Percentiles rank a stretch among this genome's conserved stretches.
Conservation (phyloP, 2,329 filamentous ascomycete species). For the Cladophialophora yegresii region DNA sequence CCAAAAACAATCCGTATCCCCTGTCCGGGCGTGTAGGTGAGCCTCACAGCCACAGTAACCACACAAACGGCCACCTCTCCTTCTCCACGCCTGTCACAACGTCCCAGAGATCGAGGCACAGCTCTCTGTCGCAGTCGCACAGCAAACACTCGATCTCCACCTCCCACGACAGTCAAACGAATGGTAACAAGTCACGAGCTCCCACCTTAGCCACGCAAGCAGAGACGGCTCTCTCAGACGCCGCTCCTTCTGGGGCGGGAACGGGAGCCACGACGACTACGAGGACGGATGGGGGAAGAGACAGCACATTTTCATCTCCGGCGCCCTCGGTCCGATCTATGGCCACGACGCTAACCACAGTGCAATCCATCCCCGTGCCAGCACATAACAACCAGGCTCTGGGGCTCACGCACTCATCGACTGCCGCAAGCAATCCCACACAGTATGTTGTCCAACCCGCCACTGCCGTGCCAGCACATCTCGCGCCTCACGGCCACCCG, state of each 20-base stretch:
- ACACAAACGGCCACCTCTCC: conserved; percentile 54
- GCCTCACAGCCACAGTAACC: conserved; percentile 41
- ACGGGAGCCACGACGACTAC: conserved; percentile 66
- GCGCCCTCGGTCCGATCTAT: conserved; percentile 66
- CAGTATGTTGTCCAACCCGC: conserved; percentile 62
- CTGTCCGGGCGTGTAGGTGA: conserved; percentile 61
- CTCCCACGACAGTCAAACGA: conserved; percentile 61
- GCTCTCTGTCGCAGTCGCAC: conserved; percentile 56
- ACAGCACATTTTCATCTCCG: conserved; percentile 67
- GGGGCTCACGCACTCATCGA: conserved; percentile 39
- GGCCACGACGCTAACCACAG: conserved; percentile 66
- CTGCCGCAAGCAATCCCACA: conserved; percentile 39
- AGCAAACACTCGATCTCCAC: conserved; percentile 64
- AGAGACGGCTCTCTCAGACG: conserved; percentile 72
- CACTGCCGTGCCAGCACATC: conserved; percentile 63
- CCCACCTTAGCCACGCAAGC: conserved; percentile 82
- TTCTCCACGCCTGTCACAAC: conserved; percentile 53
- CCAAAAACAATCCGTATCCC: conserved; percentile 89
- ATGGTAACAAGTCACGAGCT: conserved; percentile 66
- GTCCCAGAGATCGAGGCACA: conserved; percentile 57
- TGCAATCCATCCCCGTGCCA: conserved; percentile 62
- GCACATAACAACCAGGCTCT: conserved; percentile 43
- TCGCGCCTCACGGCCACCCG: conserved; percentile 54
- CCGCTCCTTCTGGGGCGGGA: conserved; percentile 76
- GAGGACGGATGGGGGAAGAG: conserved; percentile 67